A percentile compares a stretch with the other conserved stretches of the same genome.
phyloP scores from a whole-genome alignment of 495 filamentous ascomycete species.

The Saxispiralis lemnorum region DNA sequence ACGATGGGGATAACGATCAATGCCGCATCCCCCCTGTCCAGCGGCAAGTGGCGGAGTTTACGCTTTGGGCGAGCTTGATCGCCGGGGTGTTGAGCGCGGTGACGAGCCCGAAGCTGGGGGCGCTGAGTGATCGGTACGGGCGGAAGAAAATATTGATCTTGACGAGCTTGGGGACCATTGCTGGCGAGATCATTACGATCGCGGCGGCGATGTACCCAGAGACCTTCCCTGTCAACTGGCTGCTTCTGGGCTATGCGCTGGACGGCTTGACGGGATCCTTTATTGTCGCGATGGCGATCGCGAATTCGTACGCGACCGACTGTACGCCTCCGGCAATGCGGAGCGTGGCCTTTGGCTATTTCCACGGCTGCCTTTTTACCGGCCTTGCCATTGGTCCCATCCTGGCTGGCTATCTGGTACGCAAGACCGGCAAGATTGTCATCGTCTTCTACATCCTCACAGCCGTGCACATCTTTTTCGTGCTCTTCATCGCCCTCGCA shows the following conservation, averaged over 20 bases:
- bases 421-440: conserved; percentile 46
- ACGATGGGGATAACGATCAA: conserved; percentile 48
- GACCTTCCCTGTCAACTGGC: conserved; percentile 46
- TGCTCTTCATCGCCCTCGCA: conserved; percentile 46
- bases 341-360: conserved; percentile 72
- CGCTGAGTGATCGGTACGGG: conserved; percentile 77
- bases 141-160: conserved; percentile 53
- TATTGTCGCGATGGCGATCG: conserved; percentile 60
- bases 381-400: conserved; percentile 75
- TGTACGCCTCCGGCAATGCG: conserved; percentile 64
- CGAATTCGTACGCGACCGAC: conserved; percentile 72
- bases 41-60: conserved; percentile 55
- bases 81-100: conserved; percentile 56
- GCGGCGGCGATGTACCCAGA: conserved; percentile 59
- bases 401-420: conserved; percentile 57
- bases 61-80: conserved; percentile 51
- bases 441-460: conserved; percentile 64
- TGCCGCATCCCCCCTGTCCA: conserved; percentile 60
- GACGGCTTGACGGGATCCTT: conserved; percentile 82
- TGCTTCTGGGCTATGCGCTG: conserved; percentile 53
- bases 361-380: conserved; percentile 71
- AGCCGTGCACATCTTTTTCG: conserved; percentile 50
- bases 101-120: conserved; percentile 63
- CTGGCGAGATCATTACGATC: conserved; percentile 57
- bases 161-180: conserved; percentile 46